Conservation (phyloP, 345 rosid genomes). For the Corchorus olitorius region DNA sequence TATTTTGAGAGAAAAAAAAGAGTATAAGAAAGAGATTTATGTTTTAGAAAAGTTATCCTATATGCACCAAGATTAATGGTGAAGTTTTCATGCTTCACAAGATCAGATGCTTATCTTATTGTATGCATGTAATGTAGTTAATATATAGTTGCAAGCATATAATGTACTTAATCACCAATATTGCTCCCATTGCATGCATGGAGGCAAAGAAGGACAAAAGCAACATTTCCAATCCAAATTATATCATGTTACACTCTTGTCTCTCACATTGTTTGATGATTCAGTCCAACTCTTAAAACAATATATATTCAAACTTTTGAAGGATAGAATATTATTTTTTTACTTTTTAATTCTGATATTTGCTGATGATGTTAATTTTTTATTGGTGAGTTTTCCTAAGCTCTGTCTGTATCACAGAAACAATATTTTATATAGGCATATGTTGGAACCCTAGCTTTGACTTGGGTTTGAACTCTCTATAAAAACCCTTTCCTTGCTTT, state of each 20-base stretch:
- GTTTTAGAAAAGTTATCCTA: background rate
- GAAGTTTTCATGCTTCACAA: no score
- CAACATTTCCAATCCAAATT: background rate
- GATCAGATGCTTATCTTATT: no score
- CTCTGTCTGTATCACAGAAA: conserved; percentile 28
- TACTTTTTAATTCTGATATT: background rate
- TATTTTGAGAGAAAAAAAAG: background rate
- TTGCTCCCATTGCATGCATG: conserved; percentile 8
- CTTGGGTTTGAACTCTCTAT: conserved; percentile 46
- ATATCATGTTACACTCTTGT: conserved; percentile 12
- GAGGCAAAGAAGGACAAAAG: background rate
- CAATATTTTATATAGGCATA: conserved; percentile 26
- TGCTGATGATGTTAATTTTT: background rate
- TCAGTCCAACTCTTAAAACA: conserved; percentile 9
- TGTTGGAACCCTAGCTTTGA: conserved; percentile 46
- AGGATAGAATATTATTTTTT: background rate
- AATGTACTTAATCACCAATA: background rate
- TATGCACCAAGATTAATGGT: no score
- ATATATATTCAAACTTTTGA: conserved; percentile 28
- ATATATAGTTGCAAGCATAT: background rate
- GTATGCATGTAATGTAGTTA: background rate
- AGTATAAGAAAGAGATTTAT: background rate
- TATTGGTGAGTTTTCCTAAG: conserved; percentile 32
- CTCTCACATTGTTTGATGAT: background rate
- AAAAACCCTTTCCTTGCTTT: conserved; percentile 29